Percentiles rank a stretch among this genome's conserved stretches.
These are phyloP conservation scores for Mortierella sp. DNA, from an alignment of 371 early-diverging fungal species.

Conservation along the genomic window DNA sequence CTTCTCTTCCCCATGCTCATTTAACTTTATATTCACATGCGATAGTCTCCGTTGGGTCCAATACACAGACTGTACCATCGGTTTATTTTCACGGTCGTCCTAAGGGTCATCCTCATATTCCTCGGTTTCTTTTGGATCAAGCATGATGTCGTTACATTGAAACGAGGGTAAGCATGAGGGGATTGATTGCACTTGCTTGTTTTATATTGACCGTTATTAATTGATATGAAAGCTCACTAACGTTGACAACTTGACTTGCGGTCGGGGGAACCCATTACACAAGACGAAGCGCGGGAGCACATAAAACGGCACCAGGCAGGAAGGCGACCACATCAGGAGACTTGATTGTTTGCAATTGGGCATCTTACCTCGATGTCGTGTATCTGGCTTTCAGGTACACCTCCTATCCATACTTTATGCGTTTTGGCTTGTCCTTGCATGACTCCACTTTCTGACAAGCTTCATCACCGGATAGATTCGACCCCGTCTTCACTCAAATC, in stretches of 20 bases:
- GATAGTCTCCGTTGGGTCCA: constrained; percentile 55
- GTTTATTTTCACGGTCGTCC: constrained; percentile 52
- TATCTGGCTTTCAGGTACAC: constrained; percentile 74
- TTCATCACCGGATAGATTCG: constrained; percentile 60
- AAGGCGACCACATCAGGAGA: constrained; percentile 63
- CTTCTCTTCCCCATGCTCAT: background rate
- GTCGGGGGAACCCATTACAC: background rate
- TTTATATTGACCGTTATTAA: no score
- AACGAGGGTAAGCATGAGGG: constrained; percentile 59
- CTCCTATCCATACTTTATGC: no score
- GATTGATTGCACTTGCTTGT: no score
- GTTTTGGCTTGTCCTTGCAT: no score
- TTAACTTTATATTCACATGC: constrained; percentile 1
- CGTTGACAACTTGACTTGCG: no score
- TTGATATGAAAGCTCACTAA: no score
- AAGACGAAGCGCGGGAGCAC: constrained; percentile 38
- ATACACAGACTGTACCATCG: constrained; percentile 57
- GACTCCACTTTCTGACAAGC: no score
- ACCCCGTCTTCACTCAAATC: constrained; percentile 81
- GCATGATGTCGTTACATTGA: constrained; percentile 62
- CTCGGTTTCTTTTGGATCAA: constrained; percentile 75
- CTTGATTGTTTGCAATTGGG: constrained; percentile 84
- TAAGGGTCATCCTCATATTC: constrained; percentile 66
- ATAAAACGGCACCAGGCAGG: constrained; percentile 27
- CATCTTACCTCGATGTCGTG: constrained; percentile 86